phyloP scores from a whole-genome alignment of 495 filamentous ascomycete species.

The Podospora australis region DNA sequence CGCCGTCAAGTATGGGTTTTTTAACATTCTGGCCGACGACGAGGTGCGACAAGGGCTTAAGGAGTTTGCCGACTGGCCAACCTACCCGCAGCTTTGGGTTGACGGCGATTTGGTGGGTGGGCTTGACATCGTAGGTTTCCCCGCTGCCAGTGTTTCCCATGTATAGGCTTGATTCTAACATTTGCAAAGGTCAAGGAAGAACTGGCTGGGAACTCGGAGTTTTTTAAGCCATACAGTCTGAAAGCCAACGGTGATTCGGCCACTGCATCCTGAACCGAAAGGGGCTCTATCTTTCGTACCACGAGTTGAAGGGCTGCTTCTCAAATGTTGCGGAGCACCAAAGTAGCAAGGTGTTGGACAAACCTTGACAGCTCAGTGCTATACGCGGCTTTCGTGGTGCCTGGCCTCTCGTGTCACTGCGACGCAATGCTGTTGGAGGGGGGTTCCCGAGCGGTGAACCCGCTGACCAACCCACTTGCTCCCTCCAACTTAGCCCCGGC shows the following conservation, averaged over 20 bases:
- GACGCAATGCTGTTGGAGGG: no score
- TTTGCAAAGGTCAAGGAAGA: slow-evolving; percentile 32
- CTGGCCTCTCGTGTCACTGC: no score
- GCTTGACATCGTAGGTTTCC: slow-evolving; percentile 80
- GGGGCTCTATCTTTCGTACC: no score
- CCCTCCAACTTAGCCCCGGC: no score
- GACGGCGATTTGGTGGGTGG: slow-evolving; percentile 81
- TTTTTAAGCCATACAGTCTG: slow-evolving; percentile 62
- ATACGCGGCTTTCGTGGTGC: no score
- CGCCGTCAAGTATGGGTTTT: slow-evolving; percentile 93
- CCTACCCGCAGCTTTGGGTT: slow-evolving; percentile 86
- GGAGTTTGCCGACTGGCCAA: slow-evolving; percentile 93
- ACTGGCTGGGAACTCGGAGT: slow-evolving; percentile 48
- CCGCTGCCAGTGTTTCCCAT: no score
- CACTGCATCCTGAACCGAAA: slow-evolving; percentile 16
- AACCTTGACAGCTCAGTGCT: no score
- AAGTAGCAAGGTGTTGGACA: no score
- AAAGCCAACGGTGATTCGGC: slow-evolving; percentile 33
- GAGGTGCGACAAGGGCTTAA: slow-evolving; percentile 95
- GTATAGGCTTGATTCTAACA: not conserved
- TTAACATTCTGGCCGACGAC: slow-evolving; percentile 97
- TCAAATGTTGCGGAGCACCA: no score
- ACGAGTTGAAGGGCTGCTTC: no score
- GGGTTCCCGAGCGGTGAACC: no score
- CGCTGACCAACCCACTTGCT: no score